Evolutionary conservation across 169 alveolate genomes (phyloP), one percentile per base, ranked within the genome.

Genomic region (Plasmodium coatneyi): DNA sequence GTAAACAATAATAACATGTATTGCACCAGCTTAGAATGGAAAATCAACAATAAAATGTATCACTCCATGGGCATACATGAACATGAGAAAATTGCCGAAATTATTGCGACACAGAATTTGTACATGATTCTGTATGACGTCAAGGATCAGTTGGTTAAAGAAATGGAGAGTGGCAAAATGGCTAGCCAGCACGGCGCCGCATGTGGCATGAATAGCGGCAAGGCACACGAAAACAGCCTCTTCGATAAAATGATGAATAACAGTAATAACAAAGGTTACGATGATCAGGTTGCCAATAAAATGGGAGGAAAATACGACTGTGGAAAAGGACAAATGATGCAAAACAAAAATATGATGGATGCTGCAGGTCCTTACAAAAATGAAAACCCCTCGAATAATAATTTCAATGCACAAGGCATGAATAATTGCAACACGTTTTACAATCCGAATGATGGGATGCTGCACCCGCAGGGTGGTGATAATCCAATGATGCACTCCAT

Each of bases 1-100:
- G 41, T 89, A 12, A 89, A 78, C 82, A 74, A 32, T 89, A 89
- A 79, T 49, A 79, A 79, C 41, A 14, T 78, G 70, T 89, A 79
- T 79, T 89, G 76, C 71, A 79, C 83, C 34, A 89, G 71, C 71
- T 79, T 89, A 14, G 89, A 89, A 89, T 89, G 94, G 94, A 89
- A 89, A 66, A 39, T 89, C 49, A 89, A 89, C 49, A 89, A 89
- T 34, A 89, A 89, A 89, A 60, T 89, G 30, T 89, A 89, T 89
- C 87, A 89, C 43, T 32, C 94, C 39, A 46, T 80, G 49, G 94
- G 90, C 7, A n/a, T 54, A 39, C 87, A 78, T 52, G 90, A 10
- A 25, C 84, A 89, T 89, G 94, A 89, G 49, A 89, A 89, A 43
- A 80, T 89, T 22, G 84, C 94, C 22, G 94, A 89, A 79, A 56